Base-by-base conservation (phyloP, 2,329 filamentous ascomycete species). In the Epicoccum nigrum region DNA sequence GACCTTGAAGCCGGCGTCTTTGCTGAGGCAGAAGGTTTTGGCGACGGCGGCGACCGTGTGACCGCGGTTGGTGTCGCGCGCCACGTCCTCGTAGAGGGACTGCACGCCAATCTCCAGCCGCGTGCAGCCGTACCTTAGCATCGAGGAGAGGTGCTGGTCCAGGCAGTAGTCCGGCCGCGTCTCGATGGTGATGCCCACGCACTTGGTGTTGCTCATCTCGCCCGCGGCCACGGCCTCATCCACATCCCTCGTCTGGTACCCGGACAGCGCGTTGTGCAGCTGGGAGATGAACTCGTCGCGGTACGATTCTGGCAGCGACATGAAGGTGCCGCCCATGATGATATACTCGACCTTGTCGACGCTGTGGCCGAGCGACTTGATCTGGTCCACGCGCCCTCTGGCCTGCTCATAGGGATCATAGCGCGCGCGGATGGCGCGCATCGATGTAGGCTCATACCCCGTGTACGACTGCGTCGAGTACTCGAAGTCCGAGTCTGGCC, bases 331-430 rank as follows among this genome's bases (percentile, higher is more conserved):
- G 54, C 94, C 94, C 94, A 99, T 99, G 71, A 99, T 96, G 70
- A 99, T 99, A 74, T 97, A 99, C 78, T 99, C 94, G 19, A 99
- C 94, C 74, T 99, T 99, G 77, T 99, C 94, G 39, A 99, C 94
- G 37, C 91, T 96, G 74, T 99, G 94, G 0, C 94, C 94, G 0
- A 99, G 82, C 2, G 90, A 89, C 74, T 96, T 95, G 69, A 99
- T 91, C 77, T 99, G 94, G 65, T 99, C 95, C 5, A 99, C 93
- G 62, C 94, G 86, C 33, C 94, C 94, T 71, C 94, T 84, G 13
- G 94, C 94, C 78, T 99, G 94, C 75, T 99, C 94, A 64, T 97
- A 99, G 0, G 94, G 94, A 69, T 99, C 95, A 70, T 99, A 99
- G 42, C 95, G 86, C 25, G 94, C 94, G 56, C 95, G 88, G 62